These are phyloP conservation scores for Trichomonascaceae sp. DNA, from an alignment of 1,139 yeast species.

Conservation along the genomic window DNA sequence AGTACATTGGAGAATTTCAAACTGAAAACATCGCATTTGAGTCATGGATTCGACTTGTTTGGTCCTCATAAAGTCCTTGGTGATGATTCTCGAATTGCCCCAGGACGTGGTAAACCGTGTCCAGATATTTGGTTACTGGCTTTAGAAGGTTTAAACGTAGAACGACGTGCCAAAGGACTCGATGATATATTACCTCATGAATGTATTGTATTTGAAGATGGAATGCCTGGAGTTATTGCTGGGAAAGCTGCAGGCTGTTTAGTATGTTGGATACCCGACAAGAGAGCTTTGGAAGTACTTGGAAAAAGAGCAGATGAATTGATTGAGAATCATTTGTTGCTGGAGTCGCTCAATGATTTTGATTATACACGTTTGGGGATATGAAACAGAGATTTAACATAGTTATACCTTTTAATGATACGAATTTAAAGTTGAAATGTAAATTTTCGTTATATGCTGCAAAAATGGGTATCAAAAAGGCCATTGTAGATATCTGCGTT, in stretches of 20 bases:
- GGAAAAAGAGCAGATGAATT: conserved; percentile 37
- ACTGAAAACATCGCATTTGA: conserved; percentile 64
- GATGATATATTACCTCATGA: conserved; percentile 60
- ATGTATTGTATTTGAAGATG: conserved; percentile 90
- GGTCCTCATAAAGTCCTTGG: conserved; percentile 73
- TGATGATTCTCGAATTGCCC: conserved; percentile 74
- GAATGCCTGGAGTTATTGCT: conserved; percentile 79
- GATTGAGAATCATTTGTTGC: conserved; percentile 51
- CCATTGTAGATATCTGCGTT: not conserved
- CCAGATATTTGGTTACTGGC: conserved; percentile 93
- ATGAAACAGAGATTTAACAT: not conserved
- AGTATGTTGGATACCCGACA: conserved; percentile 91
- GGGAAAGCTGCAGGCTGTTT: conserved; percentile 80
- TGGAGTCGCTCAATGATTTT: conserved; percentile 49
- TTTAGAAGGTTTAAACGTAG: conserved; percentile 55
- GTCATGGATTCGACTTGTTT: conserved; percentile 56
- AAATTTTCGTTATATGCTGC: not conserved
- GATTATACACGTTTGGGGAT: conserved; percentile 45
- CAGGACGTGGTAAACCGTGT: conserved; percentile 83
- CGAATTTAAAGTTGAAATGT: not conserved
- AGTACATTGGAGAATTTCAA: conserved; percentile 56
- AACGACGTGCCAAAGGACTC: conserved; percentile 30
- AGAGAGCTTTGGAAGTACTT: conserved; percentile 53
- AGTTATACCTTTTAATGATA: not conserved
- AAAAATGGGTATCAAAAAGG: not conserved